Evolutionary conservation across 345 rosid genomes (phyloP).

Genomic region (Sonneratia alba): DNA sequence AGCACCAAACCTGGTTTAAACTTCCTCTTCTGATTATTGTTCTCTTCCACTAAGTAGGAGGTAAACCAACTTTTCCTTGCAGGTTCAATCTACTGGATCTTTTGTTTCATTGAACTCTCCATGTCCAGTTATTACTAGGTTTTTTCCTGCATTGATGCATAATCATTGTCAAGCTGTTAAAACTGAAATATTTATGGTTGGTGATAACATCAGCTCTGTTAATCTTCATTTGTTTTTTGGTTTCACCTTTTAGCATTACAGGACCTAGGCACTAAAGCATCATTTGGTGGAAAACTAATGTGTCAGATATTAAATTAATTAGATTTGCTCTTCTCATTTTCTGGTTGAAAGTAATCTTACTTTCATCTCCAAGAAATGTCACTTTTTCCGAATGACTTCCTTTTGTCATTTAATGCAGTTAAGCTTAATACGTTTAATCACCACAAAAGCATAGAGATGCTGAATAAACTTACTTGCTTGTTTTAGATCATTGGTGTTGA

Average conservation of each 20-base stretch:
- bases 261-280: neutral
- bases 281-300: neutral
- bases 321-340: neutral
- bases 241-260: neutral
- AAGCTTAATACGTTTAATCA: neutral
- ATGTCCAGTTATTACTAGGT: neutral
- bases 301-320: neutral
- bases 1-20: neutral
- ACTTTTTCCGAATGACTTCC: neutral
- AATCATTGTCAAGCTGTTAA: neutral
- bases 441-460: neutral
- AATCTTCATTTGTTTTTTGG: neutral
- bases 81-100: neutral
- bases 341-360: neutral
- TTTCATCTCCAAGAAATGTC: neutral
- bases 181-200: neutral
- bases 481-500: neutral
- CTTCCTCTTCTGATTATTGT: neutral
- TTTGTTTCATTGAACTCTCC: neutral
- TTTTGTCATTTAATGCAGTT: neutral
- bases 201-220: neutral
- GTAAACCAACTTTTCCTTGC: neutral
- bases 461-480: neutral
- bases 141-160: neutral
- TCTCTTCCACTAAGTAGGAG: neutral